Percentiles rank a stretch among this genome's conserved stretches.
Conservation (phyloP, 306 rosid genomes). For the Quercus agrifolia region DNA sequence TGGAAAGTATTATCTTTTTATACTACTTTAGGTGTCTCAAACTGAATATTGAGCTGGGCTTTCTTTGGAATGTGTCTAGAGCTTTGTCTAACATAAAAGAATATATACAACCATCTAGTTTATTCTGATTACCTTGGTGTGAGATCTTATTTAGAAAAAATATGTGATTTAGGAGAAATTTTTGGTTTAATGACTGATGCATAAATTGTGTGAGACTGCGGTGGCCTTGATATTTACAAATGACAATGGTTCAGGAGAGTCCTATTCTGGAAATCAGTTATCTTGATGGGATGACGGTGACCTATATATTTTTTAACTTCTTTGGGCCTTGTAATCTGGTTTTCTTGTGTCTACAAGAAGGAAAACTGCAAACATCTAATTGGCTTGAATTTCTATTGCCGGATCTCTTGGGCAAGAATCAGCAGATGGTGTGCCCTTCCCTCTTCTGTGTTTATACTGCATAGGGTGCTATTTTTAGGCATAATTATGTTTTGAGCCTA, state of each 20-base stretch:
- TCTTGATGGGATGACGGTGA: neutral
- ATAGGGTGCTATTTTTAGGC: neutral
- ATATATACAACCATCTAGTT: neutral
- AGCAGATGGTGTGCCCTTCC: neutral
- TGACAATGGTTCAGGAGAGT: neutral
- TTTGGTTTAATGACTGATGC: neutral
- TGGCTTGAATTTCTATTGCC: neutral
- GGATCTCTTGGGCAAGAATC: neutral
- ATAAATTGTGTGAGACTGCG: neutral
- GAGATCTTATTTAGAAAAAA: neutral
- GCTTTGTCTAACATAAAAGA: neutral
- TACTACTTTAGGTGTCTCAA: neutral
- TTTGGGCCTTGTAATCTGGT: neutral
- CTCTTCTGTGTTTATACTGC: neutral
- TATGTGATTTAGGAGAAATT: neutral
- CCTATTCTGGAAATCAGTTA: no score
- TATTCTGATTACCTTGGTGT: neutral
- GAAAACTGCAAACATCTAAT: neutral
- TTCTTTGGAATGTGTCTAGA: neutral
- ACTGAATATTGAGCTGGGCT: neutral
- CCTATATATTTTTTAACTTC: neutral
- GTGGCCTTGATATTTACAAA: neutral
- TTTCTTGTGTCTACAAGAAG: neutral
- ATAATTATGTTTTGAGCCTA: neutral
- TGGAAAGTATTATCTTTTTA: neutral